Conservation (phyloP, 352 stramenopile genomes). For the Phytopythium chamaehyphon region DNA sequence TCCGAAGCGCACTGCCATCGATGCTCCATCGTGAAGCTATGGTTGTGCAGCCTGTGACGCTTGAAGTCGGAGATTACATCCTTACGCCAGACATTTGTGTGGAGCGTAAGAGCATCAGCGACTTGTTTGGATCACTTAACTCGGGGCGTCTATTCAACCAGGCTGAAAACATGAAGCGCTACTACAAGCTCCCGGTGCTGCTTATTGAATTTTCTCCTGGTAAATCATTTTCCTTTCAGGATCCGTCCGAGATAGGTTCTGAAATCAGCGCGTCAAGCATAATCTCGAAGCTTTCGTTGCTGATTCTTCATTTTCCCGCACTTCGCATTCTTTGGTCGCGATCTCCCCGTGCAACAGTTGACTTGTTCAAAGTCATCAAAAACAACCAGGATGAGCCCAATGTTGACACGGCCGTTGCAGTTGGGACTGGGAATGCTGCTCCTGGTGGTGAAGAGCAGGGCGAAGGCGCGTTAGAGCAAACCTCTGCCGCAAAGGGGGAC, state of each 20-base stretch:
- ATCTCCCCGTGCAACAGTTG: conserved; percentile 87
- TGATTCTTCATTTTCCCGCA: conserved; percentile 93
- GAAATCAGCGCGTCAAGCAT: conserved; percentile 93
- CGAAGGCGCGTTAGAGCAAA: conserved; percentile 20
- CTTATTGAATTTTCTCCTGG: conserved; percentile 95
- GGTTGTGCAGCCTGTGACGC: conserved; percentile 91
- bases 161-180: conserved; percentile 77
- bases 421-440: conserved; percentile 41
- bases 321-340: conserved; percentile 95
- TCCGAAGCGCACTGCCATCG: conserved; percentile 93
- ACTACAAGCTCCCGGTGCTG: conserved; percentile 89
- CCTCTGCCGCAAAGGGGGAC: conserved; percentile 34
- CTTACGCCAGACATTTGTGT: conserved; percentile 96
- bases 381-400: conserved; percentile 83
- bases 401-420: conserved; percentile 58
- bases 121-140: conserved; percentile 96
- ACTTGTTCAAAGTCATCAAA: conserved; percentile 83
- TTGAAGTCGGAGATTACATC: conserved; percentile 98
- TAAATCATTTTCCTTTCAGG: conserved; percentile 85
- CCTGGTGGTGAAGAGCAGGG: neutral
- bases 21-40: conserved; percentile 96
- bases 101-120: conserved; percentile 94
- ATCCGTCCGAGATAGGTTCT: conserved; percentile 84
- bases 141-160: conserved; percentile 96
- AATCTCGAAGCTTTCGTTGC: conserved; percentile 93